phyloP scores from a whole-genome alignment of 2,329 filamentous ascomycete species.

The Tetracladium maxilliforme region DNA sequence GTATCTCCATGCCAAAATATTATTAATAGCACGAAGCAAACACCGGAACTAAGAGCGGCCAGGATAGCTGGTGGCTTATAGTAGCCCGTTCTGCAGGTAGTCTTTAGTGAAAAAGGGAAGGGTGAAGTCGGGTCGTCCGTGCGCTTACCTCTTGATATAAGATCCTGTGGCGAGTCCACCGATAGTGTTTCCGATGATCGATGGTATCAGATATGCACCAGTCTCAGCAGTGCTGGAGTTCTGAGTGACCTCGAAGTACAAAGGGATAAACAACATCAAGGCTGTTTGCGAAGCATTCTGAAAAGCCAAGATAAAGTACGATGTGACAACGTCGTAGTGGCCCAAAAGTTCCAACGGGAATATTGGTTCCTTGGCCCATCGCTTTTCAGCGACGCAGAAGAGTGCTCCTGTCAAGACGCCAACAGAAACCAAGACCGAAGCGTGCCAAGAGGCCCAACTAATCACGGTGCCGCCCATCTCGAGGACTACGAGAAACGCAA shows the following conservation, averaged over 20 bases:
- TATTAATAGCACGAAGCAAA: slow-evolving; percentile 35
- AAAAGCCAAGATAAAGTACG: slow-evolving; percentile 33
- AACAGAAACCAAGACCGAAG: slow-evolving; percentile 16
- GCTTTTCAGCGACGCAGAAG: slow-evolving; percentile 17
- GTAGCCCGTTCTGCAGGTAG: slow-evolving; percentile 30
- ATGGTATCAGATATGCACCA: slow-evolving; percentile 47
- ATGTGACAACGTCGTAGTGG: slow-evolving; percentile 33
- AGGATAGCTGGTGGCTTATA: slow-evolving; percentile 40
- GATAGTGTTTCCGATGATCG: slow-evolving; percentile 50
- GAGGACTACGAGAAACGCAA: slow-evolving; percentile 26
- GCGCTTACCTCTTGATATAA: slow-evolving; percentile 30
- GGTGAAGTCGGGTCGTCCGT: too few species aligned
- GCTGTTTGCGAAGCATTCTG: slow-evolving; percentile 44
- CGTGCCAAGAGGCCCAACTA: slow-evolving; percentile 18
- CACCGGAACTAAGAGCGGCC: slow-evolving; percentile 30
- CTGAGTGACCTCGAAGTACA: slow-evolving; percentile 55
- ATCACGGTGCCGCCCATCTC: slow-evolving; percentile 30
- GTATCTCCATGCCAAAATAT: slow-evolving; percentile 46
- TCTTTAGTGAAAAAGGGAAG: background rate
- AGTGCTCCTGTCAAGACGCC: slow-evolving; percentile 10
- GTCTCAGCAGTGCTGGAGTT: slow-evolving; percentile 41
- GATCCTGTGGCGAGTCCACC: slow-evolving; percentile 46
- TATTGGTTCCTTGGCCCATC: slow-evolving; percentile 36
- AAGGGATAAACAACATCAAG: slow-evolving; percentile 49
- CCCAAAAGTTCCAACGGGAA: slow-evolving; percentile 39